These are phyloP conservation scores for Candida sanyiensis DNA, from an alignment of 805 yeast genomes.

Conservation along the genomic window DNA sequence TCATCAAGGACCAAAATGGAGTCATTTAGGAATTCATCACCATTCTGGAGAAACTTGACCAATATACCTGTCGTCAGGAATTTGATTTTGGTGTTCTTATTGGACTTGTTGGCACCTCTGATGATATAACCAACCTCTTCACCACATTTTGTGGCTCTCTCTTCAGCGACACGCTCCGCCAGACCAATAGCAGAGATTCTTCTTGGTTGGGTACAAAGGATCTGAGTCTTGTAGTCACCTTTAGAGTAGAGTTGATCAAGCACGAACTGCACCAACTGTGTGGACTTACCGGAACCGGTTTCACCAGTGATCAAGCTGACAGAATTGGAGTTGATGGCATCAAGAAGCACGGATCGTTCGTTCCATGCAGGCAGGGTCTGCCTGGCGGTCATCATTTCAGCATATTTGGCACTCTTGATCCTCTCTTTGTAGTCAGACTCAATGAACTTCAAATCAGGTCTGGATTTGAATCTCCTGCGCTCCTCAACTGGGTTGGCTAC, in stretches of 20 bases:
- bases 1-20: conserved; percentile 81
- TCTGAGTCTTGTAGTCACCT: conserved; percentile 45
- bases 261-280: conserved; percentile 88
- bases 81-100: conserved; percentile 57
- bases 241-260: conserved; percentile 55
- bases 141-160: conserved; percentile 55
- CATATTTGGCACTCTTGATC: conserved; percentile 30
- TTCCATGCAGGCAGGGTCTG: conserved; percentile 78
- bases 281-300: conserved; percentile 96
- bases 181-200: conserved; percentile 92
- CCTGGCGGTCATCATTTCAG: conserved; percentile 42
- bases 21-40: conserved; percentile 39
- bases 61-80: conserved; percentile 93
- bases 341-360: conserved; percentile 49
- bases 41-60: conserved; percentile 71
- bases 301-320: conserved; percentile 88
- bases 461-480: conserved; percentile 18
- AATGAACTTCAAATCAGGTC: conserved; percentile 31
- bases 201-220: conserved; percentile 92
- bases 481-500: conserved; percentile 5
- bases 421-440: conserved; percentile 32
- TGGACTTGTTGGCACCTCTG: conserved; percentile 78
- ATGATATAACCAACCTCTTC: conserved; percentile 83
- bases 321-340: conserved; percentile 49
- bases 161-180: conserved; percentile 88